Conservation (phyloP, 2,329 filamentous ascomycete species). For the Dichotomopilus funicola region DNA sequence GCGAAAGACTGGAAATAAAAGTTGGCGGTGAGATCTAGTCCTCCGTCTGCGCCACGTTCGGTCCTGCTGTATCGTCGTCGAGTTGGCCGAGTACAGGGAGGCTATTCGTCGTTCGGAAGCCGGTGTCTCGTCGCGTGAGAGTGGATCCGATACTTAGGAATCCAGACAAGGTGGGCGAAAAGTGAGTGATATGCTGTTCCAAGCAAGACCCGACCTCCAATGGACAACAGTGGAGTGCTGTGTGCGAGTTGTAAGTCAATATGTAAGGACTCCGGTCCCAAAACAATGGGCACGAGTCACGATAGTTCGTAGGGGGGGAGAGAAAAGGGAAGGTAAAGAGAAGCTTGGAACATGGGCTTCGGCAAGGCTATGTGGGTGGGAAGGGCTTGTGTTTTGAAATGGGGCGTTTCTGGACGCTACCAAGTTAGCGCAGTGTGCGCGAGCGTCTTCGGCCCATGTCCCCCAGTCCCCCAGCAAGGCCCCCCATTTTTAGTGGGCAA, state of each 20-base stretch:
- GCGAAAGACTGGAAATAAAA: constrained; percentile 10
- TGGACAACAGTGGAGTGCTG: constrained; percentile 30
- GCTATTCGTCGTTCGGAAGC: too few relatives aligned
- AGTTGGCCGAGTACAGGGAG: too few relatives aligned
- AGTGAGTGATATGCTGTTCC: constrained; percentile 21
- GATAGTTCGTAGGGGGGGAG: constrained; percentile 23
- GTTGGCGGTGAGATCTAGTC: neutral
- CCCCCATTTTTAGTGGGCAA: constrained; percentile 8
- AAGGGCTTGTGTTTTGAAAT: constrained; percentile 20
- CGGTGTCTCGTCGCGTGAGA: neutral
- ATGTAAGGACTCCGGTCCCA: constrained; percentile 34
- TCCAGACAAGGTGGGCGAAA: neutral
- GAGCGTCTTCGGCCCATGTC: too few relatives aligned
- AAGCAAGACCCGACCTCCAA: constrained; percentile 26
- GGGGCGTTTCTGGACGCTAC: constrained; percentile 5
- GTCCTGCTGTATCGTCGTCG: too few relatives aligned
- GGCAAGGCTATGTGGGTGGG: too few relatives aligned
- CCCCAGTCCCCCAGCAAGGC: neutral
- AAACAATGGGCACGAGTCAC: constrained; percentile 17
- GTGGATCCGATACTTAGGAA: neutral
- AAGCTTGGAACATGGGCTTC: constrained; percentile 5
- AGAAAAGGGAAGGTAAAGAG: constrained; percentile 23
- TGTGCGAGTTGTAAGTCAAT: constrained; percentile 38
- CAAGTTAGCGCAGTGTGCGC: too few relatives aligned
- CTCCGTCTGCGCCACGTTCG: neutral